Conservation (phyloP, 352 stramenopile species). For the Globisporangium parvum region DNA sequence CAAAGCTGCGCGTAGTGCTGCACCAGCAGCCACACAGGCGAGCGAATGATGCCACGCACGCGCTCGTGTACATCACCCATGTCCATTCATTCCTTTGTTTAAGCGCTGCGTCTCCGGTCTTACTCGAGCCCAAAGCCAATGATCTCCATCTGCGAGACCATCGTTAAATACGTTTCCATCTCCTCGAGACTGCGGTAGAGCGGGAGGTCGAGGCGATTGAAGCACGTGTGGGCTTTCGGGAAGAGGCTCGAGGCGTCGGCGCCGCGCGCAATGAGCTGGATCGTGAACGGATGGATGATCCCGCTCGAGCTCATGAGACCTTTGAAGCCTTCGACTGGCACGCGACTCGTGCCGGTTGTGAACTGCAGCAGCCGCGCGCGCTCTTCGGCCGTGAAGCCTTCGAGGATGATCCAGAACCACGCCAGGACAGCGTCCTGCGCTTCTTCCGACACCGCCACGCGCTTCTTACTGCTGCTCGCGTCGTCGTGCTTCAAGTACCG, state of each 20-base stretch:
- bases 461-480: slow-evolving; percentile 19
- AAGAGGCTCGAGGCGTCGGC: slow-evolving; percentile 41
- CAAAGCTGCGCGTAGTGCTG: slow-evolving; percentile 24
- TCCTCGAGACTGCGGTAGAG: slow-evolving; percentile 62
- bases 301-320: slow-evolving; percentile 73
- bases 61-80: too few species aligned
- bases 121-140: slow-evolving; percentile 74
- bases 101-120: too few species aligned
- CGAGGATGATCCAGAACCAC: slow-evolving; percentile 74
- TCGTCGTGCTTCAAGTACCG: slow-evolving; percentile 50
- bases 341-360: slow-evolving; percentile 64
- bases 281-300: slow-evolving; percentile 77
- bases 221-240: slow-evolving; percentile 80
- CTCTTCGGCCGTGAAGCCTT: slow-evolving; percentile 54
- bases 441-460: slow-evolving; percentile 16
- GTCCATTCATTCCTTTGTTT: slow-evolving; percentile 8
- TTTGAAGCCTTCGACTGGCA: slow-evolving; percentile 78
- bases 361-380: slow-evolving; percentile 73
- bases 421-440: slow-evolving; percentile 43
- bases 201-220: slow-evolving; percentile 77
- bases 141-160: slow-evolving; percentile 81
- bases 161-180: slow-evolving; percentile 68
- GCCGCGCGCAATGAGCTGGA: slow-evolving; percentile 55
- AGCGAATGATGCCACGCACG: not conserved
- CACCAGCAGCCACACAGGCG: not conserved